Evolutionary conservation across 1,139 yeast species (phyloP).

Genomic region (Nakaseomyces glabratus): DNA sequence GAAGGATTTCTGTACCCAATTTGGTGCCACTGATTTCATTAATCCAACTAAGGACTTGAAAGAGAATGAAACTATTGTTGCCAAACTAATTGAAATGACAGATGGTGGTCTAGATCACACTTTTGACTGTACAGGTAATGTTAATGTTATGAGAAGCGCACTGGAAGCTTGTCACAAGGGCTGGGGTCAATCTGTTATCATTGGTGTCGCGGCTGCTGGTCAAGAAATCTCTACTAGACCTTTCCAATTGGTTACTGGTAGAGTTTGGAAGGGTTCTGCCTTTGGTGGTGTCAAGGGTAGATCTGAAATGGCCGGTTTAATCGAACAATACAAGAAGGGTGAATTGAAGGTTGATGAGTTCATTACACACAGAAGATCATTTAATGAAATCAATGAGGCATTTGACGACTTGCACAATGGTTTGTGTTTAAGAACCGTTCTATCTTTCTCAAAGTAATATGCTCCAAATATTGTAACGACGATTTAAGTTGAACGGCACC

Average conservation of each 20-base stretch:
- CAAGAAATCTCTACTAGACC: slow-evolving; percentile 94
- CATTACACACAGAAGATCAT: slow-evolving; percentile 79
- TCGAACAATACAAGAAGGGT: slow-evolving; percentile 76
- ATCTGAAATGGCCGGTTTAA: slow-evolving; percentile 85
- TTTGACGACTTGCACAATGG: slow-evolving; percentile 95
- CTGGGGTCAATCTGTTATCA: slow-evolving; percentile 92
- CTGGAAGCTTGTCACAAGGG: slow-evolving; percentile 97
- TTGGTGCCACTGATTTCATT: slow-evolving; percentile 93
- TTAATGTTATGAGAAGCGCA: slow-evolving; percentile 88
- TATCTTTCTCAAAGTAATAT: slow-evolving; percentile 21
- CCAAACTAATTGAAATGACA: slow-evolving; percentile 76
- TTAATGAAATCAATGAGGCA: slow-evolving; percentile 73
- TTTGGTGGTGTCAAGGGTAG: slow-evolving; percentile 99
- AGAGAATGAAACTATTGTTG: slow-evolving; percentile 69
- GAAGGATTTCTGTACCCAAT: slow-evolving; percentile 74
- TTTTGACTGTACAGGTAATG: slow-evolving; percentile 97
- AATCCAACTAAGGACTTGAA: slow-evolving; percentile 66
- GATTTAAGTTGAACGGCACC: too few relatives aligned
- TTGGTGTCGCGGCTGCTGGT: slow-evolving; percentile 99
- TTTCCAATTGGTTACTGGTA: slow-evolving; percentile 96
- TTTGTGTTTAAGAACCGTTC: slow-evolving; percentile 86
- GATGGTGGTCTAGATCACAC: slow-evolving; percentile 96
- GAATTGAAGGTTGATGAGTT: slow-evolving; percentile 87
- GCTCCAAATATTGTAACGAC: too few relatives aligned
- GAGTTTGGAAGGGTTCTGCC: slow-evolving; percentile 98